Percentiles rank a stretch among this genome's conserved stretches.
phyloP scores from a whole-genome alignment of 1,284 basidiomycete species.

The Austroboletus sp. region DNA sequence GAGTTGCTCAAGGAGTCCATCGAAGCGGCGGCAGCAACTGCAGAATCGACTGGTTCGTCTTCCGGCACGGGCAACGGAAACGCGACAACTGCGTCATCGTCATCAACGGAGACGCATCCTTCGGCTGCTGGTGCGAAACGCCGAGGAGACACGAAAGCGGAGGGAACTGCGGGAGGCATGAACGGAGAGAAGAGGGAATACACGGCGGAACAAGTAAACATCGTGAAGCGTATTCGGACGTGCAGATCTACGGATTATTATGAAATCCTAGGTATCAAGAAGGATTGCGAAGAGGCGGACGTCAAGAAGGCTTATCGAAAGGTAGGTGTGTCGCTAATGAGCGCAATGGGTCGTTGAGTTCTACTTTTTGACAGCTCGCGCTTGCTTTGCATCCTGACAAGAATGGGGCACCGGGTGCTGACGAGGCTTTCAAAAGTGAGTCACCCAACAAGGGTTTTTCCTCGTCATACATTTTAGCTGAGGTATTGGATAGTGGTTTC shows the following conservation, averaged over 20 bases:
- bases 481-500: conserved; percentile 72
- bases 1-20: conserved; percentile 60
- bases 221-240: conserved; percentile 81
- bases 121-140: conserved; percentile 61
- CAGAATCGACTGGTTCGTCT: conserved; percentile 30
- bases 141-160: conserved; percentile 37
- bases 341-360: conserved; percentile 11
- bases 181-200: conserved; percentile 75
- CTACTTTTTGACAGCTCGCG: conserved; percentile 60
- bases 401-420: conserved; percentile 94
- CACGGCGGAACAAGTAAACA: conserved; percentile 75
- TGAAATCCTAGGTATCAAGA: conserved; percentile 81
- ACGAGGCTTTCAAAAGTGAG: conserved; percentile 97
- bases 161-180: conserved; percentile 47
- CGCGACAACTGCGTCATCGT: conserved; percentile 35
- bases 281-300: conserved; percentile 81
- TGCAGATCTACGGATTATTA: conserved; percentile 93
- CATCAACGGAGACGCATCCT: conserved; percentile 58
- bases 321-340: conserved; percentile 40
- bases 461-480: conserved; percentile 5
- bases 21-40: conserved; percentile 43
- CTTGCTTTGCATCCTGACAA: conserved; percentile 94
- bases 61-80: conserved; percentile 28
- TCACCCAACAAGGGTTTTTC: conserved; percentile 15
- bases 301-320: conserved; percentile 98